These are phyloP conservation scores for Fomitiporia mediterranea DNA, from an alignment of 1,284 basidiomycete genomes.

Conservation along the genomic window DNA sequence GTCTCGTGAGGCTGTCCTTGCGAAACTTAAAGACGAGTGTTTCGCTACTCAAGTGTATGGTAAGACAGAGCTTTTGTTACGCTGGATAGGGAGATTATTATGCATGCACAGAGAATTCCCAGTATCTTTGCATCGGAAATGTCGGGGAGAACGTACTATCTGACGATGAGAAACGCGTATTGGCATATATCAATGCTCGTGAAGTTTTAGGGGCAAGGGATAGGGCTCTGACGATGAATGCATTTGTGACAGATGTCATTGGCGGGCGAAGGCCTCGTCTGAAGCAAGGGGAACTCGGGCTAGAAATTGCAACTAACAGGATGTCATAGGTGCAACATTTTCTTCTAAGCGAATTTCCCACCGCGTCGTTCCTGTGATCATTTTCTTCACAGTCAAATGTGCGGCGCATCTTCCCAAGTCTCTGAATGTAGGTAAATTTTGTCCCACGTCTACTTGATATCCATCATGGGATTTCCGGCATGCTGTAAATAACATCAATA, in stretches of 20 bases:
- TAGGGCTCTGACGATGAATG: slow-evolving; percentile 29
- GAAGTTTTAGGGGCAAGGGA: slow-evolving; percentile 36
- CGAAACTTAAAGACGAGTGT: slow-evolving; percentile 14
- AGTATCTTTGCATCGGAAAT: background rate
- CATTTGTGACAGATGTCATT: slow-evolving; percentile 34
- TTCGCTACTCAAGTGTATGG: background rate
- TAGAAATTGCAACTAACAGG: too few species aligned
- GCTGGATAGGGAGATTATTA: background rate
- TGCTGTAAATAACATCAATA: too few species aligned
- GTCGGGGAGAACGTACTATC: slow-evolving; percentile 10
- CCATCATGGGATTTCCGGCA: too few species aligned
- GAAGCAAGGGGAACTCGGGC: slow-evolving; percentile 30
- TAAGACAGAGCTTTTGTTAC: background rate
- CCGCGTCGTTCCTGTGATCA: too few species aligned
- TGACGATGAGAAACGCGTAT: slow-evolving; percentile 29
- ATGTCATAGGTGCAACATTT: too few species aligned
- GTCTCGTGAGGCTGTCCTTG: slow-evolving; percentile 31
- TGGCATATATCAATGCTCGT: slow-evolving; percentile 37
- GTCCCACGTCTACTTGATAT: too few species aligned
- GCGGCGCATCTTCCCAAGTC: too few species aligned
- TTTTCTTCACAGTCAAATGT: too few species aligned
- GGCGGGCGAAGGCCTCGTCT: slow-evolving; percentile 31
- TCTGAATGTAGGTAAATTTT: too few species aligned
- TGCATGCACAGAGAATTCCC: too few species aligned
- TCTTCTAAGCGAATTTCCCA: too few species aligned